Conservation (phyloP, 768 basidiomycete species). For the Filobasidium wieringae region DNA sequence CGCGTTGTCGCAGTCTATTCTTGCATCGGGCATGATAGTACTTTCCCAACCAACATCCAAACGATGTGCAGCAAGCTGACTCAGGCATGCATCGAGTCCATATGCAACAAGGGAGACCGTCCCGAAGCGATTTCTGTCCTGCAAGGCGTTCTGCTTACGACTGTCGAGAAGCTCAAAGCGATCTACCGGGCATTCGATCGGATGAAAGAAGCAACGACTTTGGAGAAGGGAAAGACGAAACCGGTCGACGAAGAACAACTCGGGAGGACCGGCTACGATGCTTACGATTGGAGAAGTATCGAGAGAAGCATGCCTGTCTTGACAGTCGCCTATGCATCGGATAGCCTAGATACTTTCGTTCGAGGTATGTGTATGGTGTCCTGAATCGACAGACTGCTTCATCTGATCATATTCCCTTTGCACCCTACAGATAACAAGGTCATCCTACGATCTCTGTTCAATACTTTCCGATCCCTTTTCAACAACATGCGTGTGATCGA, state of each 20-base stretch:
- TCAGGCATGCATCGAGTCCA: slow-evolving; percentile 72
- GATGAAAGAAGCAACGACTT: slow-evolving; percentile 21
- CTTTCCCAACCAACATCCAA: slow-evolving; percentile 66
- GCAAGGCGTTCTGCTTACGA: slow-evolving; percentile 63
- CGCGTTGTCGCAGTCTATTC: slow-evolving; percentile 75
- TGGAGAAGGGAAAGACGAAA: slow-evolving; percentile 36
- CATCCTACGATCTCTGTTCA: slow-evolving; percentile 75
- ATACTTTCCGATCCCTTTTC: slow-evolving; percentile 72
- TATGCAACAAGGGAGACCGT: slow-evolving; percentile 61
- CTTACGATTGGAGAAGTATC: slow-evolving; percentile 54
- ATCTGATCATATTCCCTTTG: slow-evolving; percentile 4
- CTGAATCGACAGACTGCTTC: background rate
- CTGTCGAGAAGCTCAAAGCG: slow-evolving; percentile 71
- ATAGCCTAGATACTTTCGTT: slow-evolving; percentile 65
- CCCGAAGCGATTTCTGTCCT: slow-evolving; percentile 61
- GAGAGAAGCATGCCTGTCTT: slow-evolving; percentile 78
- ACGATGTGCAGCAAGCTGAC: slow-evolving; percentile 87
- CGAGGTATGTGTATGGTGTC: slow-evolving; percentile 48
- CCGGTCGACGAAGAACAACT: slow-evolving; percentile 13
- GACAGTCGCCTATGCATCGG: slow-evolving; percentile 61
- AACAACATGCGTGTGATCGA: slow-evolving; percentile 66
- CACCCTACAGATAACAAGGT: slow-evolving; percentile 58
- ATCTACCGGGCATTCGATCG: slow-evolving; percentile 45
- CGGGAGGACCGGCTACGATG: slow-evolving; percentile 15
- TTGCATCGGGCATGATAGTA: slow-evolving; percentile 75